Evolutionary conservation across 164 flowering plant genomes (phyloP), one percentile per base, ranked within the genome.

Genomic region (Magnolia kwangsiensis): DNA sequence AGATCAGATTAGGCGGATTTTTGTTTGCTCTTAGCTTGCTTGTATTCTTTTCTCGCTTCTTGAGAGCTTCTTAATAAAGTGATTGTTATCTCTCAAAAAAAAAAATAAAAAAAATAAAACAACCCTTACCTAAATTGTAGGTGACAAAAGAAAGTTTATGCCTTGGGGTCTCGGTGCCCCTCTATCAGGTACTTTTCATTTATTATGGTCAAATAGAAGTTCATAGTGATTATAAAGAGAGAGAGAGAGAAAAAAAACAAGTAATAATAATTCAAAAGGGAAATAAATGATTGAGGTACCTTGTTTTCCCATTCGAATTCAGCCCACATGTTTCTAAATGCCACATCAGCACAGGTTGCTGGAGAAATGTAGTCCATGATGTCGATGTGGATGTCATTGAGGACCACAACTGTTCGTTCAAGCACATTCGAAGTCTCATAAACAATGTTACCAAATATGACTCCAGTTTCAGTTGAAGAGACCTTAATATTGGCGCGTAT

Each of bases 281-380:
- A 55, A 37, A 37, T 37, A 8, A 65, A 68, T 24, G 8, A 29
- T 18, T 29, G 14, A 16, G 49, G 20, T 92, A 96, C 99, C 99
- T 96, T 94, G 87, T 96, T 96, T 86, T 96, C 99, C 99, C 99
- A 96, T 79, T 96, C 99, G 84, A 96, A 96, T 79, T 96, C 99
- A n/a, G 98, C 98, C 99, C 99, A 96, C 98, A 94, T 96, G 18
- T 90, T 87, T 82, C 98, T 91, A 67, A 94, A 96, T 59, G 92
- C 94, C 59, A 85, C 93, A 85, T 96, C 99, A 83, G 90, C 83
- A 79, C 99, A 96, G 4, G 88, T 84, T 51, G 97, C 98, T 73
- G 99, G 99, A 84, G 99, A 91, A 45, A 96, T 96, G 83, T 96
- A 96, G 76, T 96, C 99, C 99, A 96, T 92, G 74, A 96, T 96